Base-by-base conservation (phyloP, 257 asterid species). In the Solanum rostratum region DNA sequence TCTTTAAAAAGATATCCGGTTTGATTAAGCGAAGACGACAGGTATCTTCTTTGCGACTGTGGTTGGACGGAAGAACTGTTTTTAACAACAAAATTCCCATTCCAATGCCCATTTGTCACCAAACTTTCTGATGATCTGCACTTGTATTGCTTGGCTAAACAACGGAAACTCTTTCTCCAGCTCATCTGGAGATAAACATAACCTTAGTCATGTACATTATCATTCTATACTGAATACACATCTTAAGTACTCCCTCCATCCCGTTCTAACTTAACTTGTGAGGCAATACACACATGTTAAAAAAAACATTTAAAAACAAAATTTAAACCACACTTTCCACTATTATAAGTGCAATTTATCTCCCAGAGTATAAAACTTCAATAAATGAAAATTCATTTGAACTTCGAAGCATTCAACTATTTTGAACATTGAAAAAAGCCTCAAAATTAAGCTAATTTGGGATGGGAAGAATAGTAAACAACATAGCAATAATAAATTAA, bases 151-250 rank as follows among this genome's bases (percentile, higher is more conserved):
- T 88, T 88, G 54, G 84, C 79, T 76, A 89, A 85, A 84, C 85
- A 66, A 84, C 85, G 74, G 88, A 89, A 86, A 80, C 88, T 89
- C 88, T 84, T 89, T 70, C 83, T 66, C 94, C 93, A 87, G 88
- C 86, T 89, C 97, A 92, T 93, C 94, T 90, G 79, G 81, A 79
- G 27, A 76, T 50, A 76, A 50, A 13, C 39, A 37, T 27, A 76
- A 46, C 27, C 24, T 76, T 49, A 76, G 15, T 76, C 60, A 10
- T 49, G 27, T 76, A 49, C 60, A 50, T 49, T 49, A 50, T 50
- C 46, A 50, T 15, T 50, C 18, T 4, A 76, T 50, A 76, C 29
- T 49, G 57, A 50, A 16, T 10, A 18, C 0, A 10, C 63, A 76
- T 76, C 82, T 76, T 76, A 27, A 50, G 18, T 27, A 76, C 45